Evolutionary conservation across 169 alveolate species (phyloP).

Genomic region (Perkinsus chesapeaki): DNA sequence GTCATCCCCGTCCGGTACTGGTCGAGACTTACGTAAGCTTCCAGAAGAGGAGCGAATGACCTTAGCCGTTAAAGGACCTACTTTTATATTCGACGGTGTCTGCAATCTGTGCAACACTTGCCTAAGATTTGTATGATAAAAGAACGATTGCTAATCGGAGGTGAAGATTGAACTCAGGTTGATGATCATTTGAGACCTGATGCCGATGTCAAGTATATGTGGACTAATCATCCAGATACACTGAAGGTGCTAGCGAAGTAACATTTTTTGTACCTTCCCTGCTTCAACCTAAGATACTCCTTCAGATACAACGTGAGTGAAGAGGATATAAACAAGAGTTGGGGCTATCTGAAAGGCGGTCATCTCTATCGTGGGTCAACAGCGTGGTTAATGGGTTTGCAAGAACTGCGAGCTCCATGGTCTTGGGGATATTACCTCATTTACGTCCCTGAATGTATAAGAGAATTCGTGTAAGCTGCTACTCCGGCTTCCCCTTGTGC

Average conservation of each 20-base stretch:
- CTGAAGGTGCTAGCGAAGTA: background rate
- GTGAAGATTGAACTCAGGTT: background rate
- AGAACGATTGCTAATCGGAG: too few relatives aligned
- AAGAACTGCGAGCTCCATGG: background rate
- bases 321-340: background rate
- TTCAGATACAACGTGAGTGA: background rate
- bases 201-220: background rate
- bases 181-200: background rate
- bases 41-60: background rate
- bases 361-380: background rate
- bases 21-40: background rate
- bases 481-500: background rate
- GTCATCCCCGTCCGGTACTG: too few relatives aligned
- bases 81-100: background rate
- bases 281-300: background rate
- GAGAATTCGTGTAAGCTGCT: background rate
- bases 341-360: background rate
- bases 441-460: background rate
- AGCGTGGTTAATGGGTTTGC: background rate
- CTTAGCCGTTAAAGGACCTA: background rate
- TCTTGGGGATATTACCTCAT: background rate
- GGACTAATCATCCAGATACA: background rate
- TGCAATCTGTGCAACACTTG: background rate
- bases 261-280: background rate
- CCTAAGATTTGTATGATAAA: background rate